Evolutionary conservation across 2,329 filamentous ascomycete genomes (phyloP).

Genomic region (Coleophoma eucalyptorum): DNA sequence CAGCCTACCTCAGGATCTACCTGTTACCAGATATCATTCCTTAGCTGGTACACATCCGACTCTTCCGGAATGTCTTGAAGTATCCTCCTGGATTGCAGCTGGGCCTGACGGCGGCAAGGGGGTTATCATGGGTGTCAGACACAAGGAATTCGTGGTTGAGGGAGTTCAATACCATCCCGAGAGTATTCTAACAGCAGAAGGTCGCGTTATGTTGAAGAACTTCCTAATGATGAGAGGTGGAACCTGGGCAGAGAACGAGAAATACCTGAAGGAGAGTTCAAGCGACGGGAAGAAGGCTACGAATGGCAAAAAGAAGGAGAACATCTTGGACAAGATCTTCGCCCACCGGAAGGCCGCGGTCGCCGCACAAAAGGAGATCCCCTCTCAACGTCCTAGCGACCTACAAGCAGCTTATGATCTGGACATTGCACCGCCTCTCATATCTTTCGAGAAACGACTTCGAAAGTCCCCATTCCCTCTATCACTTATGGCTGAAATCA

Average conservation of each 20-base stretch:
- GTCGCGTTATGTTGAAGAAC: constrained; percentile 86
- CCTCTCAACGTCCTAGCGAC: constrained; percentile 78
- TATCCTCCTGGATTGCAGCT: constrained; percentile 83
- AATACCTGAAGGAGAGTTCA: constrained; percentile 40
- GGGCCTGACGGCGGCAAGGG: constrained; percentile 73
- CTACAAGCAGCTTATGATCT: constrained; percentile 84
- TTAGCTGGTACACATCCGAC: constrained; percentile 88
- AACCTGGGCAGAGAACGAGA: constrained; percentile 82
- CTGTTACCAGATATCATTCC: constrained; percentile 94
- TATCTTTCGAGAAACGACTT: constrained; percentile 76
- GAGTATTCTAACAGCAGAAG: constrained; percentile 89
- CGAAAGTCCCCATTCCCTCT: constrained; percentile 81
- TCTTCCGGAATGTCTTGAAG: constrained; percentile 78
- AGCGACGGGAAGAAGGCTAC: constrained; percentile 19
- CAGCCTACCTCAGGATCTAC: constrained; percentile 73
- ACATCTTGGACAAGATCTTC: constrained; percentile 91
- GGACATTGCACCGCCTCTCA: constrained; percentile 77
- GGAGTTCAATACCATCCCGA: constrained; percentile 98
- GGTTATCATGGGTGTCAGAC: constrained; percentile 94
- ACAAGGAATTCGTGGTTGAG: constrained; percentile 88
- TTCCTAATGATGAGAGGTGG: constrained; percentile 86
- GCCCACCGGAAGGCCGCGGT: constrained; percentile 73
- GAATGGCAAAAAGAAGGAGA: constrained; percentile 58
- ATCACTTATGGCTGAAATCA: constrained; percentile 96
- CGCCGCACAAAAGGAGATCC: constrained; percentile 75